Evolutionary conservation across 2,329 filamentous ascomycete species (phyloP).

Genomic region (Cryphonectria japonica): DNA sequence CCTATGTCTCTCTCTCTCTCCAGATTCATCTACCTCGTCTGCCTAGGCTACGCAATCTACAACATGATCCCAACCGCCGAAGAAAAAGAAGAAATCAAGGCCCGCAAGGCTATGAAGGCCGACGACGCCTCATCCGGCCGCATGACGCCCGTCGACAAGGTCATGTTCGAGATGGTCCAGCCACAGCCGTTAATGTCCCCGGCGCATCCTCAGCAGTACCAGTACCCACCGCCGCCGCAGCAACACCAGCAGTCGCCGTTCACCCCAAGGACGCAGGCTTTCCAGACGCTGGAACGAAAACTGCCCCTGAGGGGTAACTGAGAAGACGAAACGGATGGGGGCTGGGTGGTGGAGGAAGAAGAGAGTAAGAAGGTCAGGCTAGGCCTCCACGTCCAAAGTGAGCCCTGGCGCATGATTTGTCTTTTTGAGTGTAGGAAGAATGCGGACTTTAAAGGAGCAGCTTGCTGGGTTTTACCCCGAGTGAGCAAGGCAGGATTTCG

Average conservation of each 20-base stretch:
- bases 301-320: slow-evolving; percentile 52
- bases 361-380: too few species aligned
- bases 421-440: too few species aligned
- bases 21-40: slow-evolving; percentile 61
- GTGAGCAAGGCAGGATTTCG: not conserved
- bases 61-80: slow-evolving; percentile 60
- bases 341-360: not conserved
- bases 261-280: slow-evolving; percentile 66
- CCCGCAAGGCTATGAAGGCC: slow-evolving; percentile 46
- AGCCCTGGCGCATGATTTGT: not conserved
- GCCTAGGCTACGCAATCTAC: slow-evolving; percentile 63
- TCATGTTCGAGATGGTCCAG: slow-evolving; percentile 30
- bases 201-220: slow-evolving; percentile 4
- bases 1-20: not conserved
- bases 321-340: not conserved
- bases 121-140: slow-evolving; percentile 37
- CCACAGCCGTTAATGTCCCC: slow-evolving; percentile 29
- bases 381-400: not conserved
- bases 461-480: too few species aligned
- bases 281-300: slow-evolving; percentile 64
- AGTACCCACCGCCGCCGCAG: not conserved
- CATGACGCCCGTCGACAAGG: slow-evolving; percentile 30
- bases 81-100: slow-evolving; percentile 46
- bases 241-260: slow-evolving; percentile 8
- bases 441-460: not conserved